Evolutionary conservation across 2,329 filamentous ascomycete genomes (phyloP), one percentile per base, ranked within the genome.

Genomic region (Paracorniculantispora psalliotae): DNA sequence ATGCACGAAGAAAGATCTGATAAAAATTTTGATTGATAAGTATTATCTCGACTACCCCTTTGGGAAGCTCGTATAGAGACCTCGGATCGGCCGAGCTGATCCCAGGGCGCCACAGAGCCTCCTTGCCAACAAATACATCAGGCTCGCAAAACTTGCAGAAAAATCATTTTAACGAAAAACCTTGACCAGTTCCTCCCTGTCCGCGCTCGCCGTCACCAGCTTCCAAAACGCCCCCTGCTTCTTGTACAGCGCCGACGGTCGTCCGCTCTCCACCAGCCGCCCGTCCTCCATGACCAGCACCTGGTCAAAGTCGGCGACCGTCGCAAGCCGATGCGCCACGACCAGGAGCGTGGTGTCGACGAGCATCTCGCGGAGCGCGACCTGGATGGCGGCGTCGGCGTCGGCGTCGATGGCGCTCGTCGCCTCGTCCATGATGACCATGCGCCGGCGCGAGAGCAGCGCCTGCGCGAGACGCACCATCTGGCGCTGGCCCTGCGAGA

Each of bases 401-500:
- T 79, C 76, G 87, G 90, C 0, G 87, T 48, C 26, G 25, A 48
- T 17, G 17, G 26, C 25, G 46, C 25, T 48, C 46, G 46, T 48
- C 25, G 46, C 87, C 73, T 90, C 87, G 67, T 90, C 87, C 2
- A 90, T 79, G 3, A 90, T 81, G 79, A 90, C 85, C 64, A 90
- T 81, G 63, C 85, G 84, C 0, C 86, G 85, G 0, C 83, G 78
- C 0, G 81, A 78, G 33, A 88, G 82, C 26, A 54, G 17, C 47
- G 82, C 86, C 59, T 81, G 82, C 2, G 85, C 85, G 3, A 88
- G 79, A 64, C 85, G 88, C 44, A 89, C 79, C 1, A 89, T 81
- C 70, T 89, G 86, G 1, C 86, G 79, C 71, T 89, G 86, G 23
- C 86, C 86, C 67, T 88, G 86, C 1, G 84, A 87, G 17, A 89